Evolutionary conservation across 306 rosid species (phyloP).

Genomic region (Trifolium pratense): DNA sequence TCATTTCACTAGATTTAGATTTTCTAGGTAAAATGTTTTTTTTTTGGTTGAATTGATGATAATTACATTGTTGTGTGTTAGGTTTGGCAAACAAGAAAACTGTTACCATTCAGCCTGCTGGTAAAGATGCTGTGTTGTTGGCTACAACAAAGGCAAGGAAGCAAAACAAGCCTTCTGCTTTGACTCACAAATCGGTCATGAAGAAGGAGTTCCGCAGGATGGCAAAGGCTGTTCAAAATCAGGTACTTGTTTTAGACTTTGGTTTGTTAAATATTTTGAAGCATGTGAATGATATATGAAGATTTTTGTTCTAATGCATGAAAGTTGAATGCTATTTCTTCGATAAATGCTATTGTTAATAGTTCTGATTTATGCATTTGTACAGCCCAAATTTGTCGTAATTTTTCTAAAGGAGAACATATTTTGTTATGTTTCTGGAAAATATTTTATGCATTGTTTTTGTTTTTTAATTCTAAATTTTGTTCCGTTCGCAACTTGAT

Average conservation of each 20-base stretch:
- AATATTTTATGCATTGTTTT: no score
- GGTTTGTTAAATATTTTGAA: neutral
- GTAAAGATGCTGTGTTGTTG: constrained; percentile 75
- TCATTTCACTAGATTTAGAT: neutral
- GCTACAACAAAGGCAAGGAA: constrained; percentile 92
- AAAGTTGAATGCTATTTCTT: neutral
- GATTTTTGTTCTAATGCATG: neutral
- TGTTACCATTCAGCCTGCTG: constrained; percentile 72
- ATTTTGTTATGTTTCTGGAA: no score
- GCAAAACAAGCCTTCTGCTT: constrained; percentile 82
- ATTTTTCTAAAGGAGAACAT: no score
- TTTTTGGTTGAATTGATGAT: neutral
- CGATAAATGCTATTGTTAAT: no score
- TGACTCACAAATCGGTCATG: constrained; percentile 84
- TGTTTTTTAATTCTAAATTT: neutral
- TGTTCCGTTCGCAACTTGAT: neutral
- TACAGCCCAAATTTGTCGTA: no score
- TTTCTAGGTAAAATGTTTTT: neutral
- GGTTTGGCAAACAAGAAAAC: constrained; percentile 99
- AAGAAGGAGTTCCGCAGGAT: constrained; percentile 87
- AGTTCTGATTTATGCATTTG: no score
- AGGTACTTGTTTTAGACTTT: constrained; percentile 51
- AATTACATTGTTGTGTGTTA: constrained; percentile 2
- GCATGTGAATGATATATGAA: neutral
- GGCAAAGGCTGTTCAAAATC: constrained; percentile 79